Percentiles rank a stretch among this genome's conserved stretches.
Evolutionary conservation across 768 basidiomycete species (phyloP).

Genomic region (Lactarius akahatsu): DNA sequence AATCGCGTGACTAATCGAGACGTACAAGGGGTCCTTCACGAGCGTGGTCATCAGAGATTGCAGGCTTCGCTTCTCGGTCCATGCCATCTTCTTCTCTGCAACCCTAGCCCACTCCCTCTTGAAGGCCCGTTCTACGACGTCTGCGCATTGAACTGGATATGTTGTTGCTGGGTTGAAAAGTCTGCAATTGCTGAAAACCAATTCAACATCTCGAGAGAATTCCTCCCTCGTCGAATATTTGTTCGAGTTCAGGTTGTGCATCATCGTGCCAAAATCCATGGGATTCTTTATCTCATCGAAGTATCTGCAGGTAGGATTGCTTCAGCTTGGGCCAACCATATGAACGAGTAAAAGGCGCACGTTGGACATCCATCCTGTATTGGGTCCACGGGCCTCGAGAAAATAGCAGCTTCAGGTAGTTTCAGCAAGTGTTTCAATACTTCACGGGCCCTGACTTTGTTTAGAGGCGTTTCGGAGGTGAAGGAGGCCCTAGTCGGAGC

Average conservation of each 20-base stretch:
- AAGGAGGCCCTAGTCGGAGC: slow-evolving; percentile 38
- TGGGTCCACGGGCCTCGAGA: slow-evolving; percentile 82
- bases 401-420: slow-evolving; percentile 68
- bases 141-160: slow-evolving; percentile 69
- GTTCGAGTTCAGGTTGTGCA: slow-evolving; percentile 59
- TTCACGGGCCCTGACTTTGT: slow-evolving; percentile 82
- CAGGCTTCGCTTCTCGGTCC: slow-evolving; percentile 77
- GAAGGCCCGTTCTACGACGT: slow-evolving; percentile 70
- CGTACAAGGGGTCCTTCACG: slow-evolving; percentile 66
- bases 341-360: slow-evolving; percentile 46
- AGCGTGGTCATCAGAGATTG: slow-evolving; percentile 67
- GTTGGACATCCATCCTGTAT: slow-evolving; percentile 83
- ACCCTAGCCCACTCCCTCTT: slow-evolving; percentile 85
- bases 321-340: slow-evolving; percentile 16
- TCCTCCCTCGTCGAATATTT: slow-evolving; percentile 80
- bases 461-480: slow-evolving; percentile 51
- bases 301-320: slow-evolving; percentile 55
- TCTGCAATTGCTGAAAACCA: slow-evolving; percentile 87
- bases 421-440: slow-evolving; percentile 59
- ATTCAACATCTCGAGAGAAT: slow-evolving; percentile 74
- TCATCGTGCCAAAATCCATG: slow-evolving; percentile 91
- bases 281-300: slow-evolving; percentile 87
- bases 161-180: slow-evolving; percentile 87
- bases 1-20: slow-evolving; percentile 26
- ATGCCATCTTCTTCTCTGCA: slow-evolving; percentile 68